A percentile compares a stretch with the other conserved stretches of the same genome.
Conservation (phyloP, 2,329 filamentous ascomycete genomes). For the Stagonosporopsis vannaccii region DNA sequence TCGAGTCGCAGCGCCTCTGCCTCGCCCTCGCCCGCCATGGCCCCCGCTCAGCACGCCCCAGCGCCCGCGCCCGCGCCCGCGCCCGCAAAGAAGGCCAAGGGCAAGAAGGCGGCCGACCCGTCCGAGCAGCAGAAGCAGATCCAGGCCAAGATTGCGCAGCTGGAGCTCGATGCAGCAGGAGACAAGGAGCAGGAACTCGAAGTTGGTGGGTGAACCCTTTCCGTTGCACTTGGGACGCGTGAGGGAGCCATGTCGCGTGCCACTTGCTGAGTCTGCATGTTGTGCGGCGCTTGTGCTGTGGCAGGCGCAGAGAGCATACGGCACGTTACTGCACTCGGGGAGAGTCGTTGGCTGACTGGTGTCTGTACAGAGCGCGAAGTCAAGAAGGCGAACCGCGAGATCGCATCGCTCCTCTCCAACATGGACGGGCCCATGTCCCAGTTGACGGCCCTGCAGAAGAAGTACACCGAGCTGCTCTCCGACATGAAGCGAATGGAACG, state of each 20-base stretch:
- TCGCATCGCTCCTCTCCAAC: constrained; percentile 81
- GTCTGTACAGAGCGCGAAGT: constrained; percentile 80
- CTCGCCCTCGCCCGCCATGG: constrained; percentile 54
- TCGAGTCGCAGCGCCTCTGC: constrained; percentile 49
- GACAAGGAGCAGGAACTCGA: constrained; percentile 96
- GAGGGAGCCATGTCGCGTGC: constrained; percentile 9
- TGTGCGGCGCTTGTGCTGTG: constrained; percentile 12
- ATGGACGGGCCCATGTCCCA: constrained; percentile 93
- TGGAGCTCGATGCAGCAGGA: constrained; percentile 90
- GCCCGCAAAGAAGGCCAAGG: constrained; percentile 78
- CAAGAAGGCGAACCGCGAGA: constrained; percentile 89
- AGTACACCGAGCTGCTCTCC: constrained; percentile 87
- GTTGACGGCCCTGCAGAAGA: constrained; percentile 87
- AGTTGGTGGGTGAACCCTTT: constrained; percentile 69
- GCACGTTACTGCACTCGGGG: constrained; percentile 4
- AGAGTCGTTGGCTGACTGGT: constrained; percentile 36
- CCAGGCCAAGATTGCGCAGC: constrained; percentile 90
- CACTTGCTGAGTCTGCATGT: constrained; percentile 3
- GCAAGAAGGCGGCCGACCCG: constrained; percentile 83
- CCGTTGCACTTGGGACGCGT: constrained; percentile 3
- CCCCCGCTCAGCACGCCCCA: constrained; percentile 56
- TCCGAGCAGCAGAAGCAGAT: constrained; percentile 91
- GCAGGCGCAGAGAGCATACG: neutral
- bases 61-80: constrained; percentile 61
- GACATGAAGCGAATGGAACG: constrained; percentile 96